phyloP scores from a whole-genome alignment of 2,329 filamentous ascomycete species.

The Teratosphaeria gauchensis region DNA sequence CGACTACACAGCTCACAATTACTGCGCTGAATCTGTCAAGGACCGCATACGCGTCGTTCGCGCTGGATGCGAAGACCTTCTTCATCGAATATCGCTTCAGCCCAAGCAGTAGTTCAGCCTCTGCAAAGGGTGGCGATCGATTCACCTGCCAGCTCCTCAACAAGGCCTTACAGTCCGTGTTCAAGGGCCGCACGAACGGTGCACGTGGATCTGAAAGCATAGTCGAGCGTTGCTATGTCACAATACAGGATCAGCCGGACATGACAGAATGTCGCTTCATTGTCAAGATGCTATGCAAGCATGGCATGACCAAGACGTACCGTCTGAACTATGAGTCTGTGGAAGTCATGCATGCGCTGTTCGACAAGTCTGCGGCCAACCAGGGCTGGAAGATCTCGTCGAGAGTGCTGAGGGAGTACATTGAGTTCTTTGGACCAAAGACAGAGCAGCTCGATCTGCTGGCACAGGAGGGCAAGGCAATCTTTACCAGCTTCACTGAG shows the following conservation, averaged over 20 bases:
- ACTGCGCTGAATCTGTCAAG: conserved; percentile 72
- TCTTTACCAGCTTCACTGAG: conserved; percentile 74
- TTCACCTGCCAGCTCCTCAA: conserved; percentile 71
- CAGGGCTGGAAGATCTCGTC: conserved; percentile 67
- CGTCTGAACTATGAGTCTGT: conserved; percentile 64
- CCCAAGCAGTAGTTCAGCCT: conserved; percentile 7
- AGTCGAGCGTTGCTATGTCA: conserved; percentile 66
- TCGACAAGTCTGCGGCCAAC: conserved; percentile 54
- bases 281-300: conserved; percentile 63
- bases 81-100: conserved; percentile 62
- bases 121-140: conserved; percentile 25
- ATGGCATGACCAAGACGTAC: conserved; percentile 69
- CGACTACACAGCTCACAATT: conserved; percentile 50
- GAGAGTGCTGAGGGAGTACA: conserved; percentile 60
- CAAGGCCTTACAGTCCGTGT: conserved; percentile 61
- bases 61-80: conserved; percentile 57
- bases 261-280: conserved; percentile 62
- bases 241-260: conserved; percentile 60
- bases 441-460: conserved; percentile 75
- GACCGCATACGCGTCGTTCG: conserved; percentile 67
- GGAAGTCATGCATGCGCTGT: conserved; percentile 67
- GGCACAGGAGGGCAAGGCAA: conserved; percentile 57
- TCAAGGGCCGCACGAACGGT: conserved; percentile 58
- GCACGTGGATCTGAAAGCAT: conserved; percentile 56
- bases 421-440: conserved; percentile 71